A percentile compares a stretch with the other conserved stretches of the same genome.
Conservation (phyloP, 73 alveolate genomes). For the Paramecium tetraurelia region DNA sequence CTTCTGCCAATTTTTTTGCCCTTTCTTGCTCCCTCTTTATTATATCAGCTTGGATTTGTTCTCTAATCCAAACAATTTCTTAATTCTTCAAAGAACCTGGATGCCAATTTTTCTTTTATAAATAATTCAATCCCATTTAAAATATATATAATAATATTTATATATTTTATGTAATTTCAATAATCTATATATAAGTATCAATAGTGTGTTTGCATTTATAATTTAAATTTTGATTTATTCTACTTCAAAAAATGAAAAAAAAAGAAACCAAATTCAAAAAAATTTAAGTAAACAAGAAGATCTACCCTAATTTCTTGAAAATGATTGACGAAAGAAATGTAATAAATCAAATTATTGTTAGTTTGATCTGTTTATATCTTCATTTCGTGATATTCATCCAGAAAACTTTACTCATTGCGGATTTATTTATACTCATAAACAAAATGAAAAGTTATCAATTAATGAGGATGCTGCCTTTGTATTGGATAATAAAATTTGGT, state of each 20-base stretch:
- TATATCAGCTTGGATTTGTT: conserved; percentile 72
- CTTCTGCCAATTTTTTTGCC: conserved; percentile 84
- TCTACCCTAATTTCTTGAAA: background rate
- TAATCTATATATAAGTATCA: background rate
- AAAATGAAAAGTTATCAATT: background rate
- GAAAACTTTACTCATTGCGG: background rate
- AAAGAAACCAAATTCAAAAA: background rate
- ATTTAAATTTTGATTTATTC: background rate
- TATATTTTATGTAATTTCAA: background rate
- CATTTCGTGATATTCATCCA: background rate
- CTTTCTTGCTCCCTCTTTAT: conserved; percentile 74
- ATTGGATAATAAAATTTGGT: background rate
- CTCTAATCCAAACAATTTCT: conserved; percentile 89
- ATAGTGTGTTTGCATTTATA: background rate
- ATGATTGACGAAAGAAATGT: background rate
- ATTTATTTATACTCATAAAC: background rate
- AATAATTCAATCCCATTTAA: conserved; percentile 71
- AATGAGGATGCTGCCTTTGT: background rate
- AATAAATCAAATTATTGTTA: background rate
- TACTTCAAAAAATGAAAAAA: background rate
- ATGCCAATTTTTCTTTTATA: conserved; percentile 87
- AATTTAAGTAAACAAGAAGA: background rate
- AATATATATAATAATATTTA: background rate
- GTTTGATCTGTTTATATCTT: background rate
- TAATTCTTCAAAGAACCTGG: conserved; percentile 85